Evolutionary conservation across 108 stramenopile species (phyloP).

Genomic region (Schizochytrium sp.): DNA sequence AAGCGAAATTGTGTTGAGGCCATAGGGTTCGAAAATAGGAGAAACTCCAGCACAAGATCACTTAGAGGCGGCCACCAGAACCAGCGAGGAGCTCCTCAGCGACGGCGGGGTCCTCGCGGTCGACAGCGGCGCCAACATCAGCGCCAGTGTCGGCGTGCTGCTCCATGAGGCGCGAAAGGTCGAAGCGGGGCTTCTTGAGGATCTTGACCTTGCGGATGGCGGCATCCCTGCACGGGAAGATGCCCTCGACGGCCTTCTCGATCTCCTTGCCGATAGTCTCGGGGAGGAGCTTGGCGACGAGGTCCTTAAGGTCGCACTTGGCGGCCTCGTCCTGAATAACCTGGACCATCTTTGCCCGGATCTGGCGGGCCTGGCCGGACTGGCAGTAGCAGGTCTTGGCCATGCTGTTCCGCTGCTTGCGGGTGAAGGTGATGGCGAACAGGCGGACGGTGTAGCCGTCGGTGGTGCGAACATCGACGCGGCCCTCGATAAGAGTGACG

Average conservation of each 20-base stretch:
- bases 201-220: constrained; percentile 99
- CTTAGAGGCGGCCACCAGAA: constrained; percentile 71
- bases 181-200: constrained; percentile 99
- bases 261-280: constrained; percentile 87
- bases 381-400: constrained; percentile 96
- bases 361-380: constrained; percentile 81
- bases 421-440: constrained; percentile 99
- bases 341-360: constrained; percentile 94
- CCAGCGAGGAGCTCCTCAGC: constrained; percentile 68
- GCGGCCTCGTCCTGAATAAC: constrained; percentile 85
- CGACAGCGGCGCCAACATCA: constrained; percentile 65
- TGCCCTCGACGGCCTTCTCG: constrained; percentile 66
- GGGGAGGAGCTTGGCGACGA: constrained; percentile 91
- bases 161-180: constrained; percentile 98
- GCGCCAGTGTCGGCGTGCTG: constrained; percentile 76
- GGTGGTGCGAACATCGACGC: constrained; percentile 94
- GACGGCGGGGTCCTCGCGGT: constrained; percentile 63
- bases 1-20: neutral
- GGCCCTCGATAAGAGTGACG: constrained; percentile 95
- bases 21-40: neutral
- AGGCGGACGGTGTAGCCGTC: constrained; percentile 95
- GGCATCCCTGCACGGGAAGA: constrained; percentile 97
- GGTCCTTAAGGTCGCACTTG: constrained; percentile 94
- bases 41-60: neutral
- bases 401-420: constrained; percentile 85